phyloP scores from a whole-genome alignment of 805 yeast species.

The Metschnikowia hibisci region DNA sequence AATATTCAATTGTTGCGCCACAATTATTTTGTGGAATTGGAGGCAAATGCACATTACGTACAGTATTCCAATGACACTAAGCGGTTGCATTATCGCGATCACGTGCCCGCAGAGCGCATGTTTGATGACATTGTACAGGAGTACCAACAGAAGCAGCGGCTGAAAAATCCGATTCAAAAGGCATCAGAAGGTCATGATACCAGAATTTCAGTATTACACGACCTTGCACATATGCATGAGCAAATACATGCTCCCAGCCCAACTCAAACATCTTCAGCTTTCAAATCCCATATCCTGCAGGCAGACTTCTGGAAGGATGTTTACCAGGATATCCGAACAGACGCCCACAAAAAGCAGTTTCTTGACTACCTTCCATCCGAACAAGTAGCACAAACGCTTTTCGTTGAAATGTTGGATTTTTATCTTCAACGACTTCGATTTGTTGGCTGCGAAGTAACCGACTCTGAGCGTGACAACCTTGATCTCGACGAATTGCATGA shows the following conservation, averaged over 20 bases:
- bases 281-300: constrained; percentile 1
- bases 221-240: background rate
- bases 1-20: constrained; percentile 9
- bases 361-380: constrained; percentile 11
- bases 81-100: background rate
- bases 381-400: constrained; percentile 6
- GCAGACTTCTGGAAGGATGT: constrained; percentile 14
- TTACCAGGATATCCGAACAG: constrained; percentile 14
- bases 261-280: background rate
- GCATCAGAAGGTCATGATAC: background rate
- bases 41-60: constrained; percentile 4
- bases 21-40: constrained; percentile 11
- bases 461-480: constrained; percentile 1
- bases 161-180: background rate
- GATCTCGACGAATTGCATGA: constrained; percentile 12
- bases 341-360: constrained; percentile 2
- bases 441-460: constrained; percentile 8
- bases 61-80: background rate
- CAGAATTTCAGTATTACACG: background rate
- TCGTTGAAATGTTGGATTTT: constrained; percentile 10
- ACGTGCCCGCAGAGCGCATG: constrained; percentile 1
- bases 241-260: background rate
- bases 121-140: background rate
- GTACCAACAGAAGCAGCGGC: background rate
- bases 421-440: constrained; percentile 10